Base-by-base conservation (phyloP, 2,329 filamentous ascomycete species). In the Beauveria sp. region DNA sequence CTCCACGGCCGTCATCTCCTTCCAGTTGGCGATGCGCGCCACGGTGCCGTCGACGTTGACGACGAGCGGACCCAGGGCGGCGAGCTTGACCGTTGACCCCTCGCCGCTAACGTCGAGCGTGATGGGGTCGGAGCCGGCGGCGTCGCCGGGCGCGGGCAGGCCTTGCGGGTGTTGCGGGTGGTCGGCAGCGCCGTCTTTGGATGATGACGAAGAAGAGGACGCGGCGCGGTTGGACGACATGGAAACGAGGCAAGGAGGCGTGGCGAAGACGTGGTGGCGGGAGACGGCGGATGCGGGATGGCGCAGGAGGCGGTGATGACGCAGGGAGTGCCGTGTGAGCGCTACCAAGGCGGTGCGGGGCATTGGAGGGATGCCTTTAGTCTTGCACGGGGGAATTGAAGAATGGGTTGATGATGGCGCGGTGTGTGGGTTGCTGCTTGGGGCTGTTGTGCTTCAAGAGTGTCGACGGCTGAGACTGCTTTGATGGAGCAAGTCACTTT, bases 1-100 rank as follows among this genome's bases (percentile, higher is more conserved):
- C 78, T 92, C 89, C 7, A 85, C 79, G 28, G 85, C 83, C 2
- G 82, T 81, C 89, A 92, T 91, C 65, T 86, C 77, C 9, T 76
- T 78, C 89, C 89, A 93, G 72, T 93, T 92, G 42, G 80, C 75
- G 67, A 93, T 89, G 40, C 88, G 81, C 61, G 85, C 86, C 66
- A 91, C 72, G 9, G 86, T 86, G 22, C 89, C 89, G 72, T 93
- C 87, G 63, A 79, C 77, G 71, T 91, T 89, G 60, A 92, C 85
- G 1, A 93, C 88, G 67, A 92, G 78, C 1, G 89, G 89, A 0
- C 89, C 89, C 26, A 92, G 76, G 63, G 84, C 80, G 69, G 90
- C 87, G 9, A 92, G 80, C 55, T 80, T 83, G 49, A 89, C 78
- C 20, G 72, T 70, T 10, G 70, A 62, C 22, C 65, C 68, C 38